A percentile compares a stretch with the other conserved stretches of the same genome.
phyloP scores from a whole-genome alignment of 1,139 yeast genomes.

The Suhomyces yuchorum region DNA sequence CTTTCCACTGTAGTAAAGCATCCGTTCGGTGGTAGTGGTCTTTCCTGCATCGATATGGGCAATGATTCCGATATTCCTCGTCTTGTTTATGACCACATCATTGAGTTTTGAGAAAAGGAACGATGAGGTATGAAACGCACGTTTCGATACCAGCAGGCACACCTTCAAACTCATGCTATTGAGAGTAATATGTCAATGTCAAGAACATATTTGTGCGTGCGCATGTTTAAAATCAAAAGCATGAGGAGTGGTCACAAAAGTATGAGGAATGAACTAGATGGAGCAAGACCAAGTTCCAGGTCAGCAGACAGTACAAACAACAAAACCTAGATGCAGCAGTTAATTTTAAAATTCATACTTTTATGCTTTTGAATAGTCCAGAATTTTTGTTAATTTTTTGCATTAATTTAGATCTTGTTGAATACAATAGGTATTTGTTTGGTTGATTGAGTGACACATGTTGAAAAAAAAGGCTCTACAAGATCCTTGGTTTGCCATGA shows the following conservation, averaged over 20 bases:
- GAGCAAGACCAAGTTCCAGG: too few species aligned
- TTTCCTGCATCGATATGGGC: conserved; percentile 93
- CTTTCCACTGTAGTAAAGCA: conserved; percentile 85
- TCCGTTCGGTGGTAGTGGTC: conserved; percentile 87
- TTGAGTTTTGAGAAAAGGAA: conserved; percentile 24
- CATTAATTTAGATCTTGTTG: too few species aligned
- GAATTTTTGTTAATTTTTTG: too few species aligned
- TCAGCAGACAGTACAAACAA: too few species aligned
- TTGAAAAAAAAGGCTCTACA: too few species aligned
- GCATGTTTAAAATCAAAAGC: neutral
- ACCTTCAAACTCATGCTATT: neutral
- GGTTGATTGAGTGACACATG: too few species aligned
- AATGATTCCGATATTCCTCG: conserved; percentile 76
- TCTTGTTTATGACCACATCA: conserved; percentile 32
- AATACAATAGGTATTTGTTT: too few species aligned
- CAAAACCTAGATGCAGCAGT: too few species aligned
- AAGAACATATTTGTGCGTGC: neutral
- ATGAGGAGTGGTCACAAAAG: neutral
- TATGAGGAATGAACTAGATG: too few species aligned
- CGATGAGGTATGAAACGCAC: conserved; percentile 7
- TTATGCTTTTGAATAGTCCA: too few species aligned
- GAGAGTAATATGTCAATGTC: neutral
- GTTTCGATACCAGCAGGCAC: neutral
- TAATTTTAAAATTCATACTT: too few species aligned
- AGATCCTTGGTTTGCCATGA: too few species aligned